Evolutionary conservation across 169 alveolate species (phyloP).

Genomic region (Eimeria acervulina): DNA sequence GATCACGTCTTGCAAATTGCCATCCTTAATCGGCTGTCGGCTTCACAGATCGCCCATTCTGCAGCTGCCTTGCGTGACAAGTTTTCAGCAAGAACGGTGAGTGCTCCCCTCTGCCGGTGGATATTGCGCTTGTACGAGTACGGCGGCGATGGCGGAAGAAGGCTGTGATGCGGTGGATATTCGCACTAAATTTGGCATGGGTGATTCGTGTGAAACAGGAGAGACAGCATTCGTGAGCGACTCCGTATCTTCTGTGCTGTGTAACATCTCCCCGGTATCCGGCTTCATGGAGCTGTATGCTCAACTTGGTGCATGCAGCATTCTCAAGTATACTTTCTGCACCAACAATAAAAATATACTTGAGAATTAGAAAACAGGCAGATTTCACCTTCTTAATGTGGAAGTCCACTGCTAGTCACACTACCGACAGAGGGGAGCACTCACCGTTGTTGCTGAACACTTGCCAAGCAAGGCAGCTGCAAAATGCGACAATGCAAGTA

Average conservation of each 20-base stretch:
- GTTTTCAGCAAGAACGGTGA: background rate
- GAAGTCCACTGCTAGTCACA: background rate
- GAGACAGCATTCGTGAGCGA: too few relatives aligned
- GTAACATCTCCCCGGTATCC: too few relatives aligned
- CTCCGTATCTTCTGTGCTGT: background rate
- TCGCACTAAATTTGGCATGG: background rate
- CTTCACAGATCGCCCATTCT: too few relatives aligned
- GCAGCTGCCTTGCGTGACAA: background rate
- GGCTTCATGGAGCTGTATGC: background rate
- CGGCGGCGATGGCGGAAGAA: background rate
- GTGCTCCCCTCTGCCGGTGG: background rate
- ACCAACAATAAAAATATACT: background rate
- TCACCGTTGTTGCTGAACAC: background rate
- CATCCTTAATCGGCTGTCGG: background rate
- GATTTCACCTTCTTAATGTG: background rate
- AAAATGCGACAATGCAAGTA: background rate
- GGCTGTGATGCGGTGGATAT: background rate
- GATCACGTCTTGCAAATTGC: background rate
- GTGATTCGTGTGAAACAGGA: background rate
- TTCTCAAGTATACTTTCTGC: background rate
- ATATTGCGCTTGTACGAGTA: too few relatives aligned
- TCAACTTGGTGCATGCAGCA: background rate
- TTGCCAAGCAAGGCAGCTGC: background rate
- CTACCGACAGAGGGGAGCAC: background rate
- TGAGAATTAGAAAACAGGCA: background rate